These are phyloP conservation scores for Cyberlindnera suaveolens DNA, from an alignment of 805 yeast species.

Conservation along the genomic window DNA sequence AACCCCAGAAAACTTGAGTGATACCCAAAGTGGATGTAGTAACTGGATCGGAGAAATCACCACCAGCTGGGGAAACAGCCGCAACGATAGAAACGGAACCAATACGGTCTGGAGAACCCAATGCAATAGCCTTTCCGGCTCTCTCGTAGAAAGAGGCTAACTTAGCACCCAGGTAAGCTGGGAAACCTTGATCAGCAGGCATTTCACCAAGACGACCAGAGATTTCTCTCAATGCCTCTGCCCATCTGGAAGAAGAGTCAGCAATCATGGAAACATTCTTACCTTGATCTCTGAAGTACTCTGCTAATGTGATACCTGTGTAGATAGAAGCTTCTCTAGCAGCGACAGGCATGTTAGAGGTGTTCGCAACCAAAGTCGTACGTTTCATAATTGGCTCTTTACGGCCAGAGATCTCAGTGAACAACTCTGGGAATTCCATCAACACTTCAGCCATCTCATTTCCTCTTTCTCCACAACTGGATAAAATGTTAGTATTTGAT, in stretches of 20 bases:
- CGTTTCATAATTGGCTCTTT: conserved; percentile 99
- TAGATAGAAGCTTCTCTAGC: conserved; percentile 99
- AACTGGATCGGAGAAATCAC: conserved; percentile 99
- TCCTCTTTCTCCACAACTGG: conserved; percentile 83
- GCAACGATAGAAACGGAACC: conserved; percentile 99
- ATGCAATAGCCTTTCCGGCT: conserved; percentile 93
- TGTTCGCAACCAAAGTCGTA: conserved; percentile 96
- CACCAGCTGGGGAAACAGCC: conserved; percentile 99
- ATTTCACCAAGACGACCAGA: conserved; percentile 99
- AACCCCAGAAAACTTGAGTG: conserved; percentile 99
- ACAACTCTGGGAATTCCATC: conserved; percentile 98
- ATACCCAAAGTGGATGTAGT: conserved; percentile 98
- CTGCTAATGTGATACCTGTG: conserved; percentile 98
- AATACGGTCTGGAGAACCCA: conserved; percentile 93
- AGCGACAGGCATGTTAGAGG: conserved; percentile 99
- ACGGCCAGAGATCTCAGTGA: conserved; percentile 83
- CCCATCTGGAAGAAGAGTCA: conserved; percentile 99
- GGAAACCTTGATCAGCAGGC: conserved; percentile 99
- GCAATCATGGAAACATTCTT: conserved; percentile 99
- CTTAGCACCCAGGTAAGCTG: conserved; percentile 98
- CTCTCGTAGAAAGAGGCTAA: conserved; percentile 98
- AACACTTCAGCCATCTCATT: conserved; percentile 99
- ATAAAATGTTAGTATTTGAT: conserved; percentile 30
- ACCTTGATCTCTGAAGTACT: conserved; percentile 99
- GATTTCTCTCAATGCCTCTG: conserved; percentile 99